Conservation (phyloP, 2,329 filamentous ascomycete genomes). For the Cladosporium sp. region DNA sequence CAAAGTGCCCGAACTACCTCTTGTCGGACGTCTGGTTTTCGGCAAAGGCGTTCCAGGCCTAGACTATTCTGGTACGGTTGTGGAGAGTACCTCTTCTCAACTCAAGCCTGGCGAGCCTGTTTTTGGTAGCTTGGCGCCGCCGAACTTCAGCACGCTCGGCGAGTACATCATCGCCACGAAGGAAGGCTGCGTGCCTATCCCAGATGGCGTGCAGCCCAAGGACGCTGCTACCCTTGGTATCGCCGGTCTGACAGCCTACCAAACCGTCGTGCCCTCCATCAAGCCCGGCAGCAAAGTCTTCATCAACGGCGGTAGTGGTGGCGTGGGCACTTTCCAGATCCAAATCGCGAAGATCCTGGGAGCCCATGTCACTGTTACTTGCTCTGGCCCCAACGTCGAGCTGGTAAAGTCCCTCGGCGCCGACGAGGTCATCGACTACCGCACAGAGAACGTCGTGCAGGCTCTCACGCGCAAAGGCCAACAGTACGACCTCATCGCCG, state of each 20-base stretch:
- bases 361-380: slow-evolving; percentile 58
- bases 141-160: slow-evolving; percentile 36
- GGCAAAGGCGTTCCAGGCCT: slow-evolving; percentile 46
- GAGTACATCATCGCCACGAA: slow-evolving; percentile 34
- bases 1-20: slow-evolving; percentile 45
- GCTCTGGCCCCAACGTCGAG: slow-evolving; percentile 57
- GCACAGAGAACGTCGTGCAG: slow-evolving; percentile 48
- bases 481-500: slow-evolving; percentile 55
- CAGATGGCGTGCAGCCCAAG: slow-evolving; percentile 36
- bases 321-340: slow-evolving; percentile 59
- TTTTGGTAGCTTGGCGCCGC: slow-evolving; percentile 37
- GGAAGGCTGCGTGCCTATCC: slow-evolving; percentile 28
- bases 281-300: slow-evolving; percentile 54
- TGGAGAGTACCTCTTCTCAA: slow-evolving; percentile 29
- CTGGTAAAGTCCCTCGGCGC: slow-evolving; percentile 60
- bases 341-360: slow-evolving; percentile 63
- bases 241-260: slow-evolving; percentile 40
- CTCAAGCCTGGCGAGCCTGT: slow-evolving; percentile 40
- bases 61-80: slow-evolving; percentile 54
- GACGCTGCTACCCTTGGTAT: slow-evolving; percentile 38
- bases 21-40: slow-evolving; percentile 40
- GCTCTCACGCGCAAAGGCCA: slow-evolving; percentile 48
- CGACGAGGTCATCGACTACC: slow-evolving; percentile 64
- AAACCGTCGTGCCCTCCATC: slow-evolving; percentile 37
- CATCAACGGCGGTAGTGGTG: slow-evolving; percentile 65